Conservation (phyloP, 495 filamentous ascomycete species). For the Hyaloscypha hepaticicola region DNA sequence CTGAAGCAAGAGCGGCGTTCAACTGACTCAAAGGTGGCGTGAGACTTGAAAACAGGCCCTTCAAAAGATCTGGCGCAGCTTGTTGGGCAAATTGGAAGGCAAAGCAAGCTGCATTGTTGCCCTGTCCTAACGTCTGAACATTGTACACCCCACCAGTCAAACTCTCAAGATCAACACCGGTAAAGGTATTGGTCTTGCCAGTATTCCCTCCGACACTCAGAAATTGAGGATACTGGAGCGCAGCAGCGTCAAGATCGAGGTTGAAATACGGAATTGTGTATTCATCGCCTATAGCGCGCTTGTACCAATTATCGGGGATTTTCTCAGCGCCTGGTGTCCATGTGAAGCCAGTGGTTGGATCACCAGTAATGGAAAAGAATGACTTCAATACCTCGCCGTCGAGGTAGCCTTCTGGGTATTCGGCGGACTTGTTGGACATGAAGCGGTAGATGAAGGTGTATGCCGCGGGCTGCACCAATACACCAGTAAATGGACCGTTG, state of each 20-base stretch:
- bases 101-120: slow-evolving; percentile 51
- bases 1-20: slow-evolving; percentile 13
- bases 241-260: slow-evolving; percentile 35
- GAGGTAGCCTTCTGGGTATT: slow-evolving; percentile 45
- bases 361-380: slow-evolving; percentile 45
- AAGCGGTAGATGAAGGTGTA: slow-evolving; percentile 44
- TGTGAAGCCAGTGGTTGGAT: slow-evolving; percentile 35
- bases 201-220: slow-evolving; percentile 55
- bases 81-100: slow-evolving; percentile 43
- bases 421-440: slow-evolving; percentile 47
- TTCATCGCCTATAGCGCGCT: slow-evolving; percentile 37
- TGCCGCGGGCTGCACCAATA: slow-evolving; percentile 47
- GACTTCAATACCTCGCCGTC: slow-evolving; percentile 44
- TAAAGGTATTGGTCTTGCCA: slow-evolving; percentile 54
- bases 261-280: slow-evolving; percentile 26
- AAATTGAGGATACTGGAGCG: slow-evolving; percentile 31
- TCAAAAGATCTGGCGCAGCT: slow-evolving; percentile 40
- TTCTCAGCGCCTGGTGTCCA: slow-evolving; percentile 50
- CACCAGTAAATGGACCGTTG: slow-evolving; percentile 48
- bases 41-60: slow-evolving; percentile 34
- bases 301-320: slow-evolving; percentile 64
- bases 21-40: slow-evolving; percentile 37
- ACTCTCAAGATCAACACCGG: slow-evolving; percentile 46
- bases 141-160: slow-evolving; percentile 53
- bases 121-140: slow-evolving; percentile 40